phyloP scores from a whole-genome alignment of 495 filamentous ascomycete species.

The Aspergillus sclerotiicarbonarius region DNA sequence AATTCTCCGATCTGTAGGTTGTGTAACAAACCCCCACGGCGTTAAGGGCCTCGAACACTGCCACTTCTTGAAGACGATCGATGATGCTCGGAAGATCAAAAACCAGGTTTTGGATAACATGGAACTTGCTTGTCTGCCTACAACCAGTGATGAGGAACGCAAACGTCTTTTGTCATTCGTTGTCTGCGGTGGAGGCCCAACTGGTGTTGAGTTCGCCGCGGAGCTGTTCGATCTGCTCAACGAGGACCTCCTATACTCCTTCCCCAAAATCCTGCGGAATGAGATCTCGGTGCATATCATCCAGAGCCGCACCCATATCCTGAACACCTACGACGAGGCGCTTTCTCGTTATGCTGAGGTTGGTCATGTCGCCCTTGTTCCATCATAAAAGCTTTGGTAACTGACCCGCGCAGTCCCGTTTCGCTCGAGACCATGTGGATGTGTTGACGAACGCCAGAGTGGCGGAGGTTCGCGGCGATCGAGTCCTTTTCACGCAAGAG shows the following conservation, averaged over 20 bases:
- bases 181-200: conserved; percentile 90
- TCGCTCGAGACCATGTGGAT: conserved; percentile 85
- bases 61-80: conserved; percentile 90
- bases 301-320: conserved; percentile 87
- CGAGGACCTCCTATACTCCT: conserved; percentile 81
- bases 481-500: conserved; percentile 84
- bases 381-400: conserved; percentile 8
- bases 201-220: conserved; percentile 95
- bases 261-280: conserved; percentile 86
- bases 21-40: conserved; percentile 89
- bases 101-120: conserved; percentile 90
- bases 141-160: conserved; percentile 86
- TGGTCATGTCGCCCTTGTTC: conserved; percentile 6
- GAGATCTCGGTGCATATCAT: conserved; percentile 98
- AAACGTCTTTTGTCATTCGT: conserved; percentile 89
- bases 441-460: conserved; percentile 90
- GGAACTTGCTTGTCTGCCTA: conserved; percentile 89
- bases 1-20: conserved; percentile 51
- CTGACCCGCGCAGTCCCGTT: conserved; percentile 49
- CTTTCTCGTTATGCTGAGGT: conserved; percentile 89
- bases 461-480: conserved; percentile 78
- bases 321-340: conserved; percentile 98
- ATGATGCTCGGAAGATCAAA: conserved; percentile 84
- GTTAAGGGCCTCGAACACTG: conserved; percentile 94
- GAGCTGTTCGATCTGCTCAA: conserved; percentile 96